Conservation (phyloP, 129 eudicot genomes). For the Chrysanthemum seticuspe region DNA sequence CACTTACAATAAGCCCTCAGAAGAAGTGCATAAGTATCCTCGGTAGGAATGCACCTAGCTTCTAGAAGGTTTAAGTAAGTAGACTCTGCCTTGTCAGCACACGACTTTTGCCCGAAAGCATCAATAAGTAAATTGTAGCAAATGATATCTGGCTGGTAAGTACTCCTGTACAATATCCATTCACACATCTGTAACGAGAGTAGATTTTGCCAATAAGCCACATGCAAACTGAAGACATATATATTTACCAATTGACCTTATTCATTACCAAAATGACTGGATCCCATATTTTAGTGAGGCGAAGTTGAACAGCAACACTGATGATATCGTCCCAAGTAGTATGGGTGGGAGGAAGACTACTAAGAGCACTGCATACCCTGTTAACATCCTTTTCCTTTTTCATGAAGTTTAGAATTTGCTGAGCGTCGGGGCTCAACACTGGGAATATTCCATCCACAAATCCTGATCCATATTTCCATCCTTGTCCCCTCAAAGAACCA, state of each 20-base stretch:
- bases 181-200: constrained; percentile 67
- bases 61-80: constrained; percentile 73
- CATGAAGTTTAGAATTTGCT: constrained; percentile 59
- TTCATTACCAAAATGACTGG: constrained; percentile 44
- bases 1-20: constrained; percentile 67
- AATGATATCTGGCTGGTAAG: constrained; percentile 73
- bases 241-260: too few relatives aligned
- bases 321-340: constrained; percentile 78
- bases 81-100: constrained; percentile 63
- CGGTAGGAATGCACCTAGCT: constrained; percentile 80
- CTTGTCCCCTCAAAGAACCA: constrained; percentile 83
- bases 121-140: constrained; percentile 93
- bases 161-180: constrained; percentile 84
- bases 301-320: constrained; percentile 73
- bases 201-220: not conserved
- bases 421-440: constrained; percentile 74
- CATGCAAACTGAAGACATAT: not conserved
- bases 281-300: constrained; percentile 72
- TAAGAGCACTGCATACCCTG: constrained; percentile 54
- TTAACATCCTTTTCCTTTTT: constrained; percentile 49
- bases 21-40: constrained; percentile 92
- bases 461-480: constrained; percentile 97
- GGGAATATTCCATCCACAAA: constrained; percentile 94
- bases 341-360: constrained; percentile 63
- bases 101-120: constrained; percentile 69